phyloP scores from a whole-genome alignment of 805 yeast genomes.

The Wickerhamiella alocasiicola region DNA sequence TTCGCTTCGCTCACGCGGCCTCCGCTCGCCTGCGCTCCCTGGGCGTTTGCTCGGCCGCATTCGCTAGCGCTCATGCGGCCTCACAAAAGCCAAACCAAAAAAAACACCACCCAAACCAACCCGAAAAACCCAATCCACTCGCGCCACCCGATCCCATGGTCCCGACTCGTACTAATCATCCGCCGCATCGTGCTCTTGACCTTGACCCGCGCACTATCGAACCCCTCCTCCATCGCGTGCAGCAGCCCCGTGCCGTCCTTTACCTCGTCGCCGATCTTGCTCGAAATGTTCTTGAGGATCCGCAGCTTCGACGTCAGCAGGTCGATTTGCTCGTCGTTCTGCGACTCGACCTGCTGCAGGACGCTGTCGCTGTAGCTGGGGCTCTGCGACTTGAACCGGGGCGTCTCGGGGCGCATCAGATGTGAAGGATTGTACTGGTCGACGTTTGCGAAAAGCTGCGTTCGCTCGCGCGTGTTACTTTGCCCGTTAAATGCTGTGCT shows the following conservation, averaged over 20 bases:
- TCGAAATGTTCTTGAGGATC: conserved; percentile 42
- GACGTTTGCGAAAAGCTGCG: conserved; percentile 29
- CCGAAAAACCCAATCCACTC: conserved; percentile 42
- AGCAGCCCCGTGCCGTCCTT: conserved; percentile 39
- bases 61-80: no score
- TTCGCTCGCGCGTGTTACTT: conserved; percentile 28
- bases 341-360: conserved; percentile 51
- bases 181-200: conserved; percentile 42
- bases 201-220: conserved; percentile 35
- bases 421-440: conserved; percentile 23
- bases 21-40: no score
- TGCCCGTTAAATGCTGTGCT: conserved; percentile 8
- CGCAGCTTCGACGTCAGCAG: conserved; percentile 43
- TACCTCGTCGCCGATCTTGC: conserved; percentile 55
- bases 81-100: conserved; percentile 36
- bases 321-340: conserved; percentile 46
- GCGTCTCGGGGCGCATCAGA: conserved; percentile 13
- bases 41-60: background rate
- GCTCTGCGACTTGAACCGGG: conserved; percentile 14
- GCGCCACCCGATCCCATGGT: conserved; percentile 50
- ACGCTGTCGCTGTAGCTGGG: conserved; percentile 37
- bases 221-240: conserved; percentile 33
- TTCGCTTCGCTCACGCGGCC: no score
- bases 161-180: conserved; percentile 53
- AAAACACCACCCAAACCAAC: conserved; percentile 39